These are phyloP conservation scores for Moesziomyces parantarcticus DNA, from an alignment of 1,284 basidiomycete species.

Conservation along the genomic window DNA sequence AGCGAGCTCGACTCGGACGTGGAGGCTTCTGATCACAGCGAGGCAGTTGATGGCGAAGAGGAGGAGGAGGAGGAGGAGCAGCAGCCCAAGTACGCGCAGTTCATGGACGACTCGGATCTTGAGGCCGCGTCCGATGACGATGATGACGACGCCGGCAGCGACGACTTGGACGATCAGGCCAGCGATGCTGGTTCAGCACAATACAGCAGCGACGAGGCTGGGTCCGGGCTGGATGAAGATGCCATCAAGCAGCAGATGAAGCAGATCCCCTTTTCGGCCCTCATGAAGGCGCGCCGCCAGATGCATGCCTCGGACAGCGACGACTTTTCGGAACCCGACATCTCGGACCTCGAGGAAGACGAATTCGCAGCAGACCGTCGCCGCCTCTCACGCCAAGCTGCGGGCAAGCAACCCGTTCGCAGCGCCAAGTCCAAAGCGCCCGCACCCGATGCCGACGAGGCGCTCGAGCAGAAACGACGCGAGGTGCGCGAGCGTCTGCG, in stretches of 20 bases:
- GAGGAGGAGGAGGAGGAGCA: slow-evolving; percentile 23
- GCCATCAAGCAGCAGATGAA: slow-evolving; percentile 37
- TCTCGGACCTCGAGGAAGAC: slow-evolving; percentile 52
- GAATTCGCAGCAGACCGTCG: slow-evolving; percentile 48
- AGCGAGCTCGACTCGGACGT: slow-evolving; percentile 27
- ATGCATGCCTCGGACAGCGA: slow-evolving; percentile 13
- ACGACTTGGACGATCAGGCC: slow-evolving; percentile 66
- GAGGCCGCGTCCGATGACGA: slow-evolving; percentile 54
- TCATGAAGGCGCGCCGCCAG: slow-evolving; percentile 73
- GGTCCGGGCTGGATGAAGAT: slow-evolving; percentile 17
- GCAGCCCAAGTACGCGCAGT: slow-evolving; percentile 49
- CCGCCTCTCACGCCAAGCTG: slow-evolving; percentile 18
- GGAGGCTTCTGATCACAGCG: slow-evolving; percentile 9
- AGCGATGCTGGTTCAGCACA: slow-evolving; percentile 66
- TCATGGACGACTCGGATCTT: slow-evolving; percentile 62
- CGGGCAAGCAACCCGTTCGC: slow-evolving; percentile 28
- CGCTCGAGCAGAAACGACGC: slow-evolving; percentile 28
- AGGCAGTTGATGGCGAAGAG: not conserved
- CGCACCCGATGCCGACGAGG: slow-evolving; percentile 9
- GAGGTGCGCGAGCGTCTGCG: slow-evolving; percentile 40
- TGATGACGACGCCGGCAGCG: slow-evolving; percentile 74
- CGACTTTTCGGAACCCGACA: slow-evolving; percentile 23
- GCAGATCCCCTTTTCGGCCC: slow-evolving; percentile 68
- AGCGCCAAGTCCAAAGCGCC: slow-evolving; percentile 2
- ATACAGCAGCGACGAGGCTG: slow-evolving; percentile 48